These are phyloP conservation scores for Aspergillus spinulosporus DNA, from an alignment of 2,329 filamentous ascomycete genomes.

Conservation along the genomic window DNA sequence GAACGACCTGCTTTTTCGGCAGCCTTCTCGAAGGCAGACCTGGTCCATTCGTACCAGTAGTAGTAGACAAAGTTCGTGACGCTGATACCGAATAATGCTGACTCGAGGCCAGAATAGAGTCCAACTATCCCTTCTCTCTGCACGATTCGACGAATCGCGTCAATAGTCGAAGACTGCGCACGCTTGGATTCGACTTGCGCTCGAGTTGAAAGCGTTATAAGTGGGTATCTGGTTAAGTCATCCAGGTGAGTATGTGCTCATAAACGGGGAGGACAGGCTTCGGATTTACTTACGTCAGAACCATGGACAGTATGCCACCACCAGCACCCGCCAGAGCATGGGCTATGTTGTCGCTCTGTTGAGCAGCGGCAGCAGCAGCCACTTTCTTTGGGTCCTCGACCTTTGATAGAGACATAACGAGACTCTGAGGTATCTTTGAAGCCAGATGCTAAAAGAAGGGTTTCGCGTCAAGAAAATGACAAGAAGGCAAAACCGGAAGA, in stretches of 20 bases:
- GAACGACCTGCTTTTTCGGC: constrained; percentile 70
- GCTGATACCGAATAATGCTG: constrained; percentile 93
- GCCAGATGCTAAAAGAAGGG: background rate
- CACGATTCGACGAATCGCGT: constrained; percentile 81
- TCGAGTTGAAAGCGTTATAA: constrained; percentile 95
- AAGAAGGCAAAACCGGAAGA: constrained; percentile 2
- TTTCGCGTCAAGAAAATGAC: background rate
- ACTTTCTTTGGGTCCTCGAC: constrained; percentile 37
- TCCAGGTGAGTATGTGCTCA: background rate
- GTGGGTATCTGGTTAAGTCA: constrained; percentile 69
- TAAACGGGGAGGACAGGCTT: background rate
- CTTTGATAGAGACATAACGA: constrained; percentile 43
- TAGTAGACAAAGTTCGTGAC: constrained; percentile 99
- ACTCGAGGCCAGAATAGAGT: constrained; percentile 90
- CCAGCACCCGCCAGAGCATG: constrained; percentile 92
- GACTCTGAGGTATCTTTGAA: background rate
- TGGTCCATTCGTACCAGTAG: constrained; percentile 99
- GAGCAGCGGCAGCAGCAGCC: constrained; percentile 62
- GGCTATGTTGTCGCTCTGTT: constrained; percentile 94
- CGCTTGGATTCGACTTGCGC: constrained; percentile 97
- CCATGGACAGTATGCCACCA: constrained; percentile 92
- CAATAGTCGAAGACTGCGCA: constrained; percentile 78
- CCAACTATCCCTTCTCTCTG: constrained; percentile 86
- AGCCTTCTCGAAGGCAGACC: constrained; percentile 75
- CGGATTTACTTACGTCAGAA: constrained; percentile 69